Conservation (phyloP, 257 asterid species). For the Petunia secreta region DNA sequence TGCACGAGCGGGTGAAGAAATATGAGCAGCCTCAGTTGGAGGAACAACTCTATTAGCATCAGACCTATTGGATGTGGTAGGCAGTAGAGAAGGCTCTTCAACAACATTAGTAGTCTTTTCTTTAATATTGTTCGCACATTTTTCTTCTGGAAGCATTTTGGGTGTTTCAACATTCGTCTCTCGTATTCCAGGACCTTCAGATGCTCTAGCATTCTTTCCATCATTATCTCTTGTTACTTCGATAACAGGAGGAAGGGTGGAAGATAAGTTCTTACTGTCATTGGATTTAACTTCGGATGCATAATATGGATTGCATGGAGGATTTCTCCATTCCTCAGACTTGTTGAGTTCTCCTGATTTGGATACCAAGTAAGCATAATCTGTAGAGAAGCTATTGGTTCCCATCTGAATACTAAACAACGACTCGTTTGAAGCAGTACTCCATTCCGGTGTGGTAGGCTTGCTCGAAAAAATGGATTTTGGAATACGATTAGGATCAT, state of each 20-base stretch:
- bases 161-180: conserved; percentile 9
- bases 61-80: conserved; percentile 14
- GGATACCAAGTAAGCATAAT: conserved; percentile 34
- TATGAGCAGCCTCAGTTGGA: conserved; percentile 16
- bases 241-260: conserved; percentile 13
- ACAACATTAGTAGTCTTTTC: background rate
- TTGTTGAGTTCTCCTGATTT: conserved; percentile 20
- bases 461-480: conserved; percentile 48
- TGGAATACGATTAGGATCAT: conserved; percentile 67
- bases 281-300: conserved; percentile 23
- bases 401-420: conserved; percentile 79
- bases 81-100: background rate
- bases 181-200: conserved; percentile 6
- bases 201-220: background rate
- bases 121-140: background rate
- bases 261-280: conserved; percentile 19
- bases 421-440: conserved; percentile 75
- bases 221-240: background rate
- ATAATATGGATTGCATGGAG: background rate
- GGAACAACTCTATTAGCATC: conserved; percentile 1
- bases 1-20: conserved; percentile 27
- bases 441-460: conserved; percentile 63
- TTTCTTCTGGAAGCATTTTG: background rate
- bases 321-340: conserved; percentile 24
- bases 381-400: conserved; percentile 57